Evolutionary conservation across 208 protist genomes (phyloP).

Genomic region (Crithidia expoeki): DNA sequence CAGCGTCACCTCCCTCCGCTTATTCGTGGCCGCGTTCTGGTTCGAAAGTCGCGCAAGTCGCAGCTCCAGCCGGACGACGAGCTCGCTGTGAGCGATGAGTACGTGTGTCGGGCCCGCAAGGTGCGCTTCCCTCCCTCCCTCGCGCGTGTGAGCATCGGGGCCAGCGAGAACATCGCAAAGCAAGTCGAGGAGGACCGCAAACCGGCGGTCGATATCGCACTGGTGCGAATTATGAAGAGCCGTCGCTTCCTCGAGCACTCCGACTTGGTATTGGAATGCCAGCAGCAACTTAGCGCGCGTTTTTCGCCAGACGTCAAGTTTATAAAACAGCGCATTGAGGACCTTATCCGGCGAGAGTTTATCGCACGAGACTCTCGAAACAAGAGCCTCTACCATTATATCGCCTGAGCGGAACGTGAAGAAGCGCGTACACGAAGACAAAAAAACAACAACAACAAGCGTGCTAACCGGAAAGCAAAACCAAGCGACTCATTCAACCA

Average conservation of each 20-base stretch:
- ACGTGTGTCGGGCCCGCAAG: constrained; percentile 54
- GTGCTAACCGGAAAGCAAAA: neutral
- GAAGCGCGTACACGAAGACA: neutral
- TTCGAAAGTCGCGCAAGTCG: constrained; percentile 31
- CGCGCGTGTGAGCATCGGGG: constrained; percentile 40
- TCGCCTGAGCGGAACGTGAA: constrained; percentile 42
- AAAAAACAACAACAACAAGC: neutral
- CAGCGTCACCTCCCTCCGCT: constrained; percentile 34
- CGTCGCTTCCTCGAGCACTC: constrained; percentile 66
- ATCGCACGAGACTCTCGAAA: constrained; percentile 74
- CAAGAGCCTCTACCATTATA: constrained; percentile 68
- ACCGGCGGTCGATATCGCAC: constrained; percentile 77
- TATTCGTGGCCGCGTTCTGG: constrained; percentile 28
- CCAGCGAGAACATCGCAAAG: constrained; percentile 49
- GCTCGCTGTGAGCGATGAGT: constrained; percentile 69
- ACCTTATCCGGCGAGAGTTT: constrained; percentile 82
- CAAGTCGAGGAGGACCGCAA: constrained; percentile 76
- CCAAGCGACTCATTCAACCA: no score
- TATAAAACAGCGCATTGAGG: constrained; percentile 88
- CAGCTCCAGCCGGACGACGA: constrained; percentile 41
- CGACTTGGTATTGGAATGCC: constrained; percentile 75
- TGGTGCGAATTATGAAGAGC: constrained; percentile 90
- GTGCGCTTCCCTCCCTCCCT: constrained; percentile 57
- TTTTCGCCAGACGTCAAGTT: constrained; percentile 77
- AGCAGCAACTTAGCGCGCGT: constrained; percentile 56